These are phyloP conservation scores for Arctium lappa DNA, from an alignment of 129 eudicot species.

Conservation along the genomic window DNA sequence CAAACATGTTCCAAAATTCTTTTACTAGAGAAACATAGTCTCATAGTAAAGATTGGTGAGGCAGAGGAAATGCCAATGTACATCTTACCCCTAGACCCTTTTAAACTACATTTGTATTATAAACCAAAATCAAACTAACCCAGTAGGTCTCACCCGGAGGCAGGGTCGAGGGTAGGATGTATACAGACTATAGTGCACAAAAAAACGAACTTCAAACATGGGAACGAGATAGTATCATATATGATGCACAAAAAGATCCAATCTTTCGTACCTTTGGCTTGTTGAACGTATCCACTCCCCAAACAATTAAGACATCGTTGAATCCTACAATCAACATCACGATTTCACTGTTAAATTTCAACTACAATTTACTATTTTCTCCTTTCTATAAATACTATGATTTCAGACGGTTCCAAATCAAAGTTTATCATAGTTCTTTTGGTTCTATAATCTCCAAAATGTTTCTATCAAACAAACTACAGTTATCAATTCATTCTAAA, in stretches of 20 bases:
- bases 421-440: neutral
- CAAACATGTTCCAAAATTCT: neutral
- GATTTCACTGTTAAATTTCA: neutral
- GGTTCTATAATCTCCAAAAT: neutral
- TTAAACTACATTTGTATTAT: neutral
- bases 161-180: neutral
- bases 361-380: neutral
- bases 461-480: neutral
- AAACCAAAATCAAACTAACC: neutral
- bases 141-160: neutral
- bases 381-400: neutral
- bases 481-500: neutral
- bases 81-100: neutral
- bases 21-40: neutral
- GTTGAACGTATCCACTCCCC: conserved; percentile 59
- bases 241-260: neutral
- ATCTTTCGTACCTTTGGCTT: conserved; percentile 11
- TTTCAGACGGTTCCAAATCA: neutral
- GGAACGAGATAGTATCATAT: neutral
- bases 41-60: neutral
- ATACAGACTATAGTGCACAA: too few species aligned
- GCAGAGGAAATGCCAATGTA: neutral
- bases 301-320: conserved; percentile 91
- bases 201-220: neutral
- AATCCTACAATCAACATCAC: conserved; percentile 43